A percentile compares a stretch with the other conserved stretches of the same genome.
phyloP scores from a whole-genome alignment of 257 asterid genomes.

The Petrea volubilis region DNA sequence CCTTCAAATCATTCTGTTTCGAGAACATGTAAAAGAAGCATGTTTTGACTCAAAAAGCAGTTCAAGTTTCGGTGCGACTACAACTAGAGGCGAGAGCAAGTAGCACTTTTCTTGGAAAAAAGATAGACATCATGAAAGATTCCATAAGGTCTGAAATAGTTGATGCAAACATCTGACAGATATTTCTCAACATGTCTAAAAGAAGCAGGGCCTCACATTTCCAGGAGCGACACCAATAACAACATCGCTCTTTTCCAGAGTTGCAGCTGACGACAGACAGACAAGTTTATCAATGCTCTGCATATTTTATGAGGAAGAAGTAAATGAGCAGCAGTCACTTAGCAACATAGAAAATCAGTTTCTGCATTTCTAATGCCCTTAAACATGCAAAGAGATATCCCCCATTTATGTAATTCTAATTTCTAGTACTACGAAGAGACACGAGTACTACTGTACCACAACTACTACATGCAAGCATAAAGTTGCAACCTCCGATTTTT shows the following conservation, averaged over 20 bases:
- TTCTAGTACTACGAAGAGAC: conserved; percentile 9
- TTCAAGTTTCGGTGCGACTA: too few relatives aligned
- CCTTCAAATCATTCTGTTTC: too few relatives aligned
- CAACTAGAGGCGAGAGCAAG: too few relatives aligned
- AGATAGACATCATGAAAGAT: too few relatives aligned
- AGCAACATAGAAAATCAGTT: conserved; percentile 9
- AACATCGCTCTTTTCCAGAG: conserved; percentile 60
- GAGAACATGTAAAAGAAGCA: too few relatives aligned
- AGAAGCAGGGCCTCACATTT: conserved; percentile 40
- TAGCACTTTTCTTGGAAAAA: conserved; percentile 11
- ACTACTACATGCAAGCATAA: not conserved
- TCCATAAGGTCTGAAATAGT: too few relatives aligned
- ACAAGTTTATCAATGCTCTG: conserved; percentile 86
- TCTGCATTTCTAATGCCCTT: too few relatives aligned
- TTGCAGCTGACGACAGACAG: conserved; percentile 59
- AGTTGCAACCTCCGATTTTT: not conserved
- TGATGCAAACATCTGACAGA: conserved; percentile 15
- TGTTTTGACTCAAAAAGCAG: too few relatives aligned
- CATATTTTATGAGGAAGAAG: conserved; percentile 28
- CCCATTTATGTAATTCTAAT: conserved; percentile 8
- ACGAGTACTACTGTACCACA: not conserved
- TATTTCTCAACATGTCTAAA: not conserved
- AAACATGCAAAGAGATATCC: not conserved
- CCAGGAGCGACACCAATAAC: conserved; percentile 38
- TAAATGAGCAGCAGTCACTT: conserved; percentile 18